These are phyloP conservation scores for Tuber borchii DNA, from an alignment of 495 filamentous ascomycete species.

Conservation along the genomic window DNA sequence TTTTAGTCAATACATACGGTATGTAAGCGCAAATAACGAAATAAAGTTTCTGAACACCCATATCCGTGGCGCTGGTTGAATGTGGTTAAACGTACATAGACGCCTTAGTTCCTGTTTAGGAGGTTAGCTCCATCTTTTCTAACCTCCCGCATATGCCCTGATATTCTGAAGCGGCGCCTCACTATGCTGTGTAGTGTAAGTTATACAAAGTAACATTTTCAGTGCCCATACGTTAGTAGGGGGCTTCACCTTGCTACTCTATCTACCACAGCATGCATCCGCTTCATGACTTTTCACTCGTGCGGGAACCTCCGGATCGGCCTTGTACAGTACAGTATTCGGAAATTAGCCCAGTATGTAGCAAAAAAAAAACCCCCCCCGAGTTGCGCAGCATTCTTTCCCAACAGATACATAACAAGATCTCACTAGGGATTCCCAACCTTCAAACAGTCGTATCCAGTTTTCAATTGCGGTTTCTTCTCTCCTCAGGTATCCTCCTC, in stretches of 20 bases:
- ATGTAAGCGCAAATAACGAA: background rate
- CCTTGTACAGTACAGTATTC: background rate
- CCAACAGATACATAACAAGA: too few species aligned
- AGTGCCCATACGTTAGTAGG: background rate
- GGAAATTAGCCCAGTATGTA: background rate
- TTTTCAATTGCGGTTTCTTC: background rate
- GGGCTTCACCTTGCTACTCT: background rate
- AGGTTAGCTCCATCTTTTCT: background rate
- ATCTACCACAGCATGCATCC: background rate
- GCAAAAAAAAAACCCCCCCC: too few species aligned
- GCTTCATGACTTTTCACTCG: constrained; percentile 1
- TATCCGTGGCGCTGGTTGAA: background rate
- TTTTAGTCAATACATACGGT: background rate
- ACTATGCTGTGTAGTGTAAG: background rate
- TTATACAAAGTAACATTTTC: background rate
- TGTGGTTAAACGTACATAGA: background rate
- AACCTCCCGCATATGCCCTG: background rate
- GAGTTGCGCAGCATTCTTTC: background rate
- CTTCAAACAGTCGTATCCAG: background rate
- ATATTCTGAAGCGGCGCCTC: background rate
- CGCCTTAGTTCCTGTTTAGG: background rate
- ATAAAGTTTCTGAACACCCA: background rate
- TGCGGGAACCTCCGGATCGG: background rate
- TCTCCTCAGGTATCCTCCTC: background rate
- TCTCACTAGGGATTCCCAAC: background rate